Evolutionary conservation across 1,284 basidiomycete genomes (phyloP).

Genomic region (Heimioporus retisporus): DNA sequence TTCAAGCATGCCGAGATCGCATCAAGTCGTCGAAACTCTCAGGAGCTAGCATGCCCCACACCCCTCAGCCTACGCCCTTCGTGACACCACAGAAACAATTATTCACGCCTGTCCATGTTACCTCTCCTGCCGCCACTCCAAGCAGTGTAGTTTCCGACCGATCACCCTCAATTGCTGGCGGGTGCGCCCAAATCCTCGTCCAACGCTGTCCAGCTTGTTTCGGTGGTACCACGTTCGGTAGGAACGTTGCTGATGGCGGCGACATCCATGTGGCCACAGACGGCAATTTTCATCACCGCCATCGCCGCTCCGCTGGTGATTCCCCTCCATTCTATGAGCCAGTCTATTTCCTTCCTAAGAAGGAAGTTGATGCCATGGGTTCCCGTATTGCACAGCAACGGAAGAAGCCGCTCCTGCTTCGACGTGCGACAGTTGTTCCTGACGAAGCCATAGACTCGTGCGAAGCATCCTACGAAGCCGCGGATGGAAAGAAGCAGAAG

Average conservation of each 20-base stretch:
- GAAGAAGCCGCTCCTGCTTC: neutral
- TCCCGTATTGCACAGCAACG: neutral
- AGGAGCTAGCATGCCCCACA: neutral
- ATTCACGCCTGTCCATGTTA: too few species aligned
- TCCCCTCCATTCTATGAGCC: neutral
- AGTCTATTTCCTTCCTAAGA: slow-evolving; percentile 6
- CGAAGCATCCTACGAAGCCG: neutral
- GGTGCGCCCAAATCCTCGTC: too few species aligned
- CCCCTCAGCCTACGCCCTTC: neutral
- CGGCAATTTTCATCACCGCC: slow-evolving; percentile 15
- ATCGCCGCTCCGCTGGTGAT: neutral
- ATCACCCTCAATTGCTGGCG: too few species aligned
- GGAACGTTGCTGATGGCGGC: neutral
- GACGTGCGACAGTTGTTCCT: neutral
- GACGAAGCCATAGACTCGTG: neutral
- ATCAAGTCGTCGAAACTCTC: neutral
- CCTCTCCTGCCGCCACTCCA: too few species aligned
- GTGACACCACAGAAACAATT: neutral
- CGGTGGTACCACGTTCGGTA: neutral
- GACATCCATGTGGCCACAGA: slow-evolving; percentile 12
- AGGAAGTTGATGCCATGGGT: neutral
- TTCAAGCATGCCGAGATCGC: neutral
- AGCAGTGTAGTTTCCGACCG: too few species aligned
- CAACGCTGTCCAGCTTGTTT: slow-evolving; percentile 22
- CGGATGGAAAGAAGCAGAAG: neutral